Evolutionary conservation across 306 rosid genomes (phyloP), one percentile per base, ranked within the genome.

Genomic region (Casuarina equisetifolia): DNA sequence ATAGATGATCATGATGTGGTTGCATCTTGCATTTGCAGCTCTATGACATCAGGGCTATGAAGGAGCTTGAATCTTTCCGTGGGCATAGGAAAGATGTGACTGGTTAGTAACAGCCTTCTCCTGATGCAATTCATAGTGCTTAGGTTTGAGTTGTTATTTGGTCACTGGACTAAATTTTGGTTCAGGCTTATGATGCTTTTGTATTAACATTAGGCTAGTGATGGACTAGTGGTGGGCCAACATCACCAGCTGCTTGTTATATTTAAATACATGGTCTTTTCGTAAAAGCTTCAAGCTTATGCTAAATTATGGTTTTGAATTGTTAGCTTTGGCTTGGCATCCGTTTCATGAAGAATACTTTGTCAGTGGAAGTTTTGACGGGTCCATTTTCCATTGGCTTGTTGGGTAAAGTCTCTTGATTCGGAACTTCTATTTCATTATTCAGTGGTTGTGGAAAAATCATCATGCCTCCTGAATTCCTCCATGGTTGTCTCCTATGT

Each of bases 281-380:
- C 63, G 4, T 53, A 58, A 67, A 66, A 80, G 50, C 43, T 10
- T 83, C 42, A 71, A 54, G 55, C 83, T 87, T 48, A 80, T 81
- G 72, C 62, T 78, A 67, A 17, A 1, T 16, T 71, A 68, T 66
- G 64, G 73, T 75, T 76, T 76, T 79, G 61, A 54, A 82, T 86
- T 83, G 68, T 76, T 79, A 95, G 97, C 99, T 78, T 79, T 91
- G 91, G 97, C 97, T 49, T 95, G 99, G 99, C 99, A 95, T 84
- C 99, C 99, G 8, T 95, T 92, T 79, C 99, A 95, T 77, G 99
- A 95, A 79, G 97, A 95, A 82, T 91, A 95, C 89, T 95, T 95
- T 85, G 99, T 92, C 74, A 95, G 99, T 72, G 99, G 99, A 86
- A 95, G 97, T 85, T 91, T 74, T 77, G 97, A 95, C 46, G 99